phyloP scores from a whole-genome alignment of 331 rosid genomes.

The Acacia pycnantha region DNA sequence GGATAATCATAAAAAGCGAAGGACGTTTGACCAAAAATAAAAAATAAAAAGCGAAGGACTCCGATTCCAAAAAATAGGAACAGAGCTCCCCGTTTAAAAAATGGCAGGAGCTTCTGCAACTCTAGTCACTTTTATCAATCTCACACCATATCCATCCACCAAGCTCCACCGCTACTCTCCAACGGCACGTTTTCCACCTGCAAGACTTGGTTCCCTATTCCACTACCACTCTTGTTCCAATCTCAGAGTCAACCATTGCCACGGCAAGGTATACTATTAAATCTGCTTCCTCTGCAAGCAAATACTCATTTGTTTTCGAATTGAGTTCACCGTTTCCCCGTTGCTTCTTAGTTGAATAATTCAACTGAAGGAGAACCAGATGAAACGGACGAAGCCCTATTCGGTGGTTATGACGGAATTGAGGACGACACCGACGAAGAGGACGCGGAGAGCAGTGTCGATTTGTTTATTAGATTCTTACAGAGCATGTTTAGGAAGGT shows the following conservation, averaged over 20 bases:
- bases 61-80: background rate
- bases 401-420: constrained; percentile 41
- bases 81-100: constrained; percentile 5
- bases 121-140: constrained; percentile 21
- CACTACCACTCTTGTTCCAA: constrained; percentile 25
- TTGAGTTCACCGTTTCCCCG: background rate
- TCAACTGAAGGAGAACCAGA: constrained; percentile 42
- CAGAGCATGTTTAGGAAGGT: constrained; percentile 69
- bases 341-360: constrained; percentile 40
- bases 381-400: constrained; percentile 45
- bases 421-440: constrained; percentile 62
- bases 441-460: constrained; percentile 66
- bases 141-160: constrained; percentile 32
- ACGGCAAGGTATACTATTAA: constrained; percentile 46
- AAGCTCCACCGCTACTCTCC: constrained; percentile 20
- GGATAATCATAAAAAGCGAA: no score
- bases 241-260: constrained; percentile 34
- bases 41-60: background rate
- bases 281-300: background rate
- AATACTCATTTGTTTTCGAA: background rate
- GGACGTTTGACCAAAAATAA: no score
- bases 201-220: constrained; percentile 4
- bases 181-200: constrained; percentile 11
- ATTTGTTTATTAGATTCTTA: constrained; percentile 61
- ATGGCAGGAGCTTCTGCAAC: constrained; percentile 52